phyloP scores from a whole-genome alignment of 129 eudicot species.

The Tagetes patula region DNA sequence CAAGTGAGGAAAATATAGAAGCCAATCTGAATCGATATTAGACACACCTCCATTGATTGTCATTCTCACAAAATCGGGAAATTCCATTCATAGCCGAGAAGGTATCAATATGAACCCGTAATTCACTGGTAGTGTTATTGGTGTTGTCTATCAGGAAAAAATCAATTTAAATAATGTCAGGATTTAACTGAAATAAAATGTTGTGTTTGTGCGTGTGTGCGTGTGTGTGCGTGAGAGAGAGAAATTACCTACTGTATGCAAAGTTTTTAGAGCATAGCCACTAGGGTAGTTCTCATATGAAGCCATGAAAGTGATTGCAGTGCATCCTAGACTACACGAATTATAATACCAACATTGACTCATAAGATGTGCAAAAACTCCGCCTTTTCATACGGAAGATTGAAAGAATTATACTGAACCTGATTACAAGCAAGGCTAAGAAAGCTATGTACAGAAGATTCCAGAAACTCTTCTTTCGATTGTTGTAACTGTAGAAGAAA shows the following conservation, averaged over 20 bases:
- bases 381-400: background rate
- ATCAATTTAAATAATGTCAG: background rate
- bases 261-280: slow-evolving; percentile 70
- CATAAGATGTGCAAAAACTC: slow-evolving; percentile 6
- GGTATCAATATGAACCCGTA: slow-evolving; percentile 77
- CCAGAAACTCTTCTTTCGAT: slow-evolving; percentile 86
- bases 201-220: background rate
- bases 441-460: slow-evolving; percentile 53
- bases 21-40: background rate
- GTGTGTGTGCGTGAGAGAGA: slow-evolving; percentile 26
- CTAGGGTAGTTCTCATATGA: slow-evolving; percentile 95
- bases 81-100: slow-evolving; percentile 97
- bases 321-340: slow-evolving; percentile 77
- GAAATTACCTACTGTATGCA: slow-evolving; percentile 66
- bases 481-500: slow-evolving; percentile 68
- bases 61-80: slow-evolving; percentile 83
- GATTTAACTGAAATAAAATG: background rate
- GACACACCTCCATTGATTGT: slow-evolving; percentile 74
- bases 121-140: slow-evolving; percentile 48
- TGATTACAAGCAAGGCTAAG: slow-evolving; percentile 59
- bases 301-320: slow-evolving; percentile 71
- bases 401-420: slow-evolving; percentile 43
- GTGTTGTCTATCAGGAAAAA: slow-evolving; percentile 42
- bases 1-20: background rate
- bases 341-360: slow-evolving; percentile 23